Percentiles rank a stretch among this genome's conserved stretches.
Conservation (phyloP, 1,139 yeast genomes). For the Lodderomyces orthopsilosis region DNA sequence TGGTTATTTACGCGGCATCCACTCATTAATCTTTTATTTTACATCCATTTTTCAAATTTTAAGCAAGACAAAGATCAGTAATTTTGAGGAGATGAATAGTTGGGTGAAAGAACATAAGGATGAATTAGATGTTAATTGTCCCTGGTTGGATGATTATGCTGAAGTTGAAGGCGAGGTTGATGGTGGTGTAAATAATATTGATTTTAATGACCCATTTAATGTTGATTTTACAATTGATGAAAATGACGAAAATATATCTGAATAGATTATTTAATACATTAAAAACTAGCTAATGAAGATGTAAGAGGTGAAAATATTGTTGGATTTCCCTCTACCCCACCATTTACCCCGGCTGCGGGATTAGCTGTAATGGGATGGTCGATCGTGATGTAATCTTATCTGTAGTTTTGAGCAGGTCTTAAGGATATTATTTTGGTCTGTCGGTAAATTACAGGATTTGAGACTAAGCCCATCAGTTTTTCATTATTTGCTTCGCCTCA, state of each 20-base stretch:
- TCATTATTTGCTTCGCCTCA: neutral
- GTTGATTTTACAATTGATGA: constrained; percentile 22
- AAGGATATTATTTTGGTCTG: too few species aligned
- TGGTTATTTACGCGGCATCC: constrained; percentile 84
- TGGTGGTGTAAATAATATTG: constrained; percentile 12
- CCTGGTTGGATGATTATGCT: constrained; percentile 52
- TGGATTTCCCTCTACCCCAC: too few species aligned
- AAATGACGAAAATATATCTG: constrained; percentile 27
- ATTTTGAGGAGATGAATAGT: constrained; percentile 10
- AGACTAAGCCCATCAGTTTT: too few species aligned
- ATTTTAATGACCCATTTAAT: constrained; percentile 24
- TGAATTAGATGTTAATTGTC: constrained; percentile 11
- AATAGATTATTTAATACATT: constrained; percentile 14
- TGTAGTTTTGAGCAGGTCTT: too few species aligned
- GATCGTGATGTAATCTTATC: too few species aligned
- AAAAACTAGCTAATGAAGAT: neutral
- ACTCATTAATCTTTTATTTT: constrained; percentile 64
- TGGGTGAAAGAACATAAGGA: constrained; percentile 25
- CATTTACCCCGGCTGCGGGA: neutral
- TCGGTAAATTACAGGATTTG: too few species aligned
- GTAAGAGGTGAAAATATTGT: neutral
- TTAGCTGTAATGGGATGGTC: too few species aligned
- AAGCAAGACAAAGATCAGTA: constrained; percentile 24
- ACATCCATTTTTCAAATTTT: constrained; percentile 50
- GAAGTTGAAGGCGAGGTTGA: constrained; percentile 27